A percentile compares a stretch with the other conserved stretches of the same genome.
phyloP scores from a whole-genome alignment of 352 stramenopile genomes.

The Phytophthora ramorum region DNA sequence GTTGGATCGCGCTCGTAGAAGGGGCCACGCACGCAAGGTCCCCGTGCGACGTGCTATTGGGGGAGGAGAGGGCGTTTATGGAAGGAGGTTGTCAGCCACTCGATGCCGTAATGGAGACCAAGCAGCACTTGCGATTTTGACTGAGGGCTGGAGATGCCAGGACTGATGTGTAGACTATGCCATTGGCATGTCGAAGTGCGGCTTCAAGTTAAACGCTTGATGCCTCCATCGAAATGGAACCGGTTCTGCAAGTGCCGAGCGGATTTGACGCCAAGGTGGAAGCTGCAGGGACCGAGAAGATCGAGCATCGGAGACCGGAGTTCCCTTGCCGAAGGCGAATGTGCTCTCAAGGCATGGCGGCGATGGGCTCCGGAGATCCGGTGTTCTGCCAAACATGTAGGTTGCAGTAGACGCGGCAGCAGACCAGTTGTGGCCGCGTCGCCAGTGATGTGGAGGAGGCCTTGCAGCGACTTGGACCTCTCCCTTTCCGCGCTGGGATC shows the following conservation, averaged over 20 bases:
- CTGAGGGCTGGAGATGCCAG: neutral
- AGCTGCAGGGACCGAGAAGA: neutral
- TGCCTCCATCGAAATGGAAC: too few relatives aligned
- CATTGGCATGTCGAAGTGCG: conserved; percentile 7
- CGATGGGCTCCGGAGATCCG: neutral
- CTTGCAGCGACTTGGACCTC: neutral
- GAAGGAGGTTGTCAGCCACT: conserved; percentile 15
- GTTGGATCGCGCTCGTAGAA: neutral
- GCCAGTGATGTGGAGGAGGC: neutral
- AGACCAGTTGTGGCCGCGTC: neutral
- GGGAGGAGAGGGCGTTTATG: conserved; percentile 19
- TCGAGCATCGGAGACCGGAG: neutral
- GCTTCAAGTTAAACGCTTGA: conserved; percentile 18
- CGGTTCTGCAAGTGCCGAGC: conserved; percentile 22
- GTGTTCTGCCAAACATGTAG: neutral
- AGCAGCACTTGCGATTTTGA: neutral
- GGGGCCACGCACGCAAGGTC: conserved; percentile 23
- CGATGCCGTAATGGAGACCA: neutral
- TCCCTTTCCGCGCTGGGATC: neutral
- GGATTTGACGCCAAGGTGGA: conserved; percentile 14
- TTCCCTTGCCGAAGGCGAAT: too few relatives aligned
- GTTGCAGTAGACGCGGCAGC: neutral
- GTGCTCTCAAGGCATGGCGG: too few relatives aligned
- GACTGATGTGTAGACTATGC: neutral
- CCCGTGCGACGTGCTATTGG: conserved; percentile 24